Evolutionary conservation across 1,284 basidiomycete species (phyloP).

Genomic region (Puccinia polysora): DNA sequence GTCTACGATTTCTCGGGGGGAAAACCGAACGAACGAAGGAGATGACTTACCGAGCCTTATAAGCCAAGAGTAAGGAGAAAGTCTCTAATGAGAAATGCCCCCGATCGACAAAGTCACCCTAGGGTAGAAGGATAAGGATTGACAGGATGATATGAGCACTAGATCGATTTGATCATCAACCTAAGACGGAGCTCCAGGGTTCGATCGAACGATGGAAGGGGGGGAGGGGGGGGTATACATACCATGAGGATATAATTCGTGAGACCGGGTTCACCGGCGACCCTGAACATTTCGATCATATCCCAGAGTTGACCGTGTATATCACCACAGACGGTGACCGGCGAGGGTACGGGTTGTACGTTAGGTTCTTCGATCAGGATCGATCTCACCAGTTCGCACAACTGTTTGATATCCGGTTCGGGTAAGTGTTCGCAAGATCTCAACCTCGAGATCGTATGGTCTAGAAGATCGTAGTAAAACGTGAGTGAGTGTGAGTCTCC

Average conservation of each 20-base stretch:
- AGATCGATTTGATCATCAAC: no score
- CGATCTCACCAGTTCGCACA: constrained; percentile 77
- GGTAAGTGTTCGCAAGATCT: constrained; percentile 79
- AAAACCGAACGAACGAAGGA: no score
- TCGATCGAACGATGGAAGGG: neutral
- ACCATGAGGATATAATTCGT: constrained; percentile 98
- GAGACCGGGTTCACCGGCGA: constrained; percentile 78
- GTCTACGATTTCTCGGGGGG: neutral
- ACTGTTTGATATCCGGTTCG: constrained; percentile 81
- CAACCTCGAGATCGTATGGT: constrained; percentile 59
- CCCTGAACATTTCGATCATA: constrained; percentile 78
- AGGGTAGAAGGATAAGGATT: constrained; percentile 26
- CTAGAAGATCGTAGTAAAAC: no score
- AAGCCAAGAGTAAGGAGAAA: constrained; percentile 76
- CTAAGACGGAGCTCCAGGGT: no score
- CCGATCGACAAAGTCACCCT: constrained; percentile 97
- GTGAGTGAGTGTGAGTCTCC: no score
- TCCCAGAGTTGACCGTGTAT: constrained; percentile 98
- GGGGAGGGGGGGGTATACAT: no score
- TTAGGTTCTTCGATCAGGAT: constrained; percentile 91
- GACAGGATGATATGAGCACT: neutral
- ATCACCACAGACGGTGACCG: constrained; percentile 88
- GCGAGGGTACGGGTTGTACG: constrained; percentile 83
- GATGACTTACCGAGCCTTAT: constrained; percentile 84
- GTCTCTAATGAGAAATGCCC: constrained; percentile 97